Percentiles rank a stretch among this genome's conserved stretches.
Conservation (phyloP, 805 yeast species). For the Tetrapisispora pingtungensis region DNA sequence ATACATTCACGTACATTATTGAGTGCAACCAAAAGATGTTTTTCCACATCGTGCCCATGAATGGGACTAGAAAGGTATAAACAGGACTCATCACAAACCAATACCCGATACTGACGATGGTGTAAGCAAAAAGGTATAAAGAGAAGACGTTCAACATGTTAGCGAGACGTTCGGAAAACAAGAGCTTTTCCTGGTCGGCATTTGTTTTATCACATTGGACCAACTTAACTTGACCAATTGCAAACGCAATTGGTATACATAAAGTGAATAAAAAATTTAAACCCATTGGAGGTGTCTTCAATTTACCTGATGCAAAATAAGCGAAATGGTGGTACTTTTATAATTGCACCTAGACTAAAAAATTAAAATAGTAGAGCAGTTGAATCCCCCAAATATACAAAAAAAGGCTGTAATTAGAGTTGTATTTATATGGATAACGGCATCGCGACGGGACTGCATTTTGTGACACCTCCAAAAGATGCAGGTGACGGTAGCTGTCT, state of each 20-base stretch:
- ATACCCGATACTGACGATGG: conserved; percentile 1
- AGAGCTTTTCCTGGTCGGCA: not conserved
- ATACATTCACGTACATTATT: conserved; percentile 1
- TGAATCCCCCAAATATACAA: too few relatives aligned
- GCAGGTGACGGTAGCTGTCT: too few relatives aligned
- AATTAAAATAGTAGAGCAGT: too few relatives aligned
- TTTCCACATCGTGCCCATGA: not conserved
- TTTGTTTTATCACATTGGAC: not conserved
- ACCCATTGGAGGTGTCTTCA: not conserved
- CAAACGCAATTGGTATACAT: not conserved
- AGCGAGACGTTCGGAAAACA: not conserved
- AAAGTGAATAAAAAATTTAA: not conserved
- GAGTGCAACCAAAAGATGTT: conserved; percentile 1
- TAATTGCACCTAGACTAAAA: too few relatives aligned
- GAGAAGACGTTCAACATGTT: not conserved
- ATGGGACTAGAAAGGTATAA: not conserved
- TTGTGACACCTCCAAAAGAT: too few relatives aligned
- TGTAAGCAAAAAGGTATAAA: not conserved
- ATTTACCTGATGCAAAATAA: not conserved
- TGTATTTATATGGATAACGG: too few relatives aligned
- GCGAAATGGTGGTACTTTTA: not conserved
- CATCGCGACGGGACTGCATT: too few relatives aligned
- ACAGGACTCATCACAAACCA: conserved; percentile 1
- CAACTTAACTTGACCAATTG: not conserved
- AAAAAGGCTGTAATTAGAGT: too few relatives aligned